phyloP scores from a whole-genome alignment of 805 yeast genomes.

The Candida sithepensis region DNA sequence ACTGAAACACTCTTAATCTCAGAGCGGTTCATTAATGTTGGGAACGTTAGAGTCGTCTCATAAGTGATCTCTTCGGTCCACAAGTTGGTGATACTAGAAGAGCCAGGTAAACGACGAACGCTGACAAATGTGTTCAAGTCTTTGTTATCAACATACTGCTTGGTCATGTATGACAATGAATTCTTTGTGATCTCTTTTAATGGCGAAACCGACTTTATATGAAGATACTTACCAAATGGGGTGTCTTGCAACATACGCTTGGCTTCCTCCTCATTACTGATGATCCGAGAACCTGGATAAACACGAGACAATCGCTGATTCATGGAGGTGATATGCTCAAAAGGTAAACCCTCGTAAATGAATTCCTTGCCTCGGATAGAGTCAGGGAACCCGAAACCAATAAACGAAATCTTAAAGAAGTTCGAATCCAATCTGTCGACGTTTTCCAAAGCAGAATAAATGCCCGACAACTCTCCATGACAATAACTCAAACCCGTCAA shows the following conservation, averaged over 20 bases:
- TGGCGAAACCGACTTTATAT: constrained; percentile 72
- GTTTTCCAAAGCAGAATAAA: constrained; percentile 64
- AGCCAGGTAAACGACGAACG: constrained; percentile 69
- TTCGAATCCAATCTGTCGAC: constrained; percentile 74
- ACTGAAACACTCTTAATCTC: constrained; percentile 52
- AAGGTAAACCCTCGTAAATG: constrained; percentile 82
- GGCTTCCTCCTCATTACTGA: constrained; percentile 55
- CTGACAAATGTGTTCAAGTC: constrained; percentile 67
- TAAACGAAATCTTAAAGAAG: constrained; percentile 72
- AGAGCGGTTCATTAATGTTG: constrained; percentile 82
- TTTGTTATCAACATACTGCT: constrained; percentile 72
- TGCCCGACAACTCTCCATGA: constrained; percentile 60
- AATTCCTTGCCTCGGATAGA: constrained; percentile 72
- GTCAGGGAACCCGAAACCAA: constrained; percentile 82
- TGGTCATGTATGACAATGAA: constrained; percentile 55
- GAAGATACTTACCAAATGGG: constrained; percentile 69
- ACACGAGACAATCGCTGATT: constrained; percentile 69
- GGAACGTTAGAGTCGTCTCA: constrained; percentile 74
- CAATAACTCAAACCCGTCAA: constrained; percentile 70
- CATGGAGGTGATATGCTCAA: constrained; percentile 81
- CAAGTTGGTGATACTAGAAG: constrained; percentile 64
- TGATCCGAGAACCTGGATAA: constrained; percentile 78
- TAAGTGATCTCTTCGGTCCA: constrained; percentile 89
- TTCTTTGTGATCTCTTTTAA: constrained; percentile 39
- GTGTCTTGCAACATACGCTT: constrained; percentile 43